A percentile compares a stretch with the other conserved stretches of the same genome.
These are phyloP conservation scores for Antitrichia curtipendula DNA, from an alignment of 225 moss, liverwort and hornwort genomes.

Conservation along the genomic window DNA sequence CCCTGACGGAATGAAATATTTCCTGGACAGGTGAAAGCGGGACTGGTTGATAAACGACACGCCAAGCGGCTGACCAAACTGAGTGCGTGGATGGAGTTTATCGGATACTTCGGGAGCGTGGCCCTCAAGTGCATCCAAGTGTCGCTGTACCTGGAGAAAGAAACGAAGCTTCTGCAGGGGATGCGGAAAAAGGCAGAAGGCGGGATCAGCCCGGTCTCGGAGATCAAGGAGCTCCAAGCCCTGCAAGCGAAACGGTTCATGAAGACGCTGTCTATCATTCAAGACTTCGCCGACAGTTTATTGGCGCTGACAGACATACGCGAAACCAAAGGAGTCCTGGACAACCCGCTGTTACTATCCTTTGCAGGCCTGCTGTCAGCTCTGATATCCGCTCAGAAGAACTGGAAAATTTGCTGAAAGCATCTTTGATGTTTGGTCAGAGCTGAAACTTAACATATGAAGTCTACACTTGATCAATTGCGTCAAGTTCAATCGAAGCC, in stretches of 20 bases:
- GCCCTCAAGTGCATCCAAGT: constrained; percentile 64
- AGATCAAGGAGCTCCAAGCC: constrained; percentile 47
- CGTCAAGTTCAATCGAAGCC: background rate
- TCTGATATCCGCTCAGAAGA: constrained; percentile 81
- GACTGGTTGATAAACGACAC: constrained; percentile 70
- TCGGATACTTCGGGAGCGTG: constrained; percentile 85
- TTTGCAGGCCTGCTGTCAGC: constrained; percentile 83
- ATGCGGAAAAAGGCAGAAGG: constrained; percentile 45
- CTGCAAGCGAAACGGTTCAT: constrained; percentile 59
- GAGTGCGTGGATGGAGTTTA: constrained; percentile 87
- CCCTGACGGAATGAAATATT: background rate
- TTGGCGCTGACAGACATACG: constrained; percentile 82
- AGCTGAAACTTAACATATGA: background rate
- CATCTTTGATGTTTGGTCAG: background rate
- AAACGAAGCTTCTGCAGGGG: constrained; percentile 40
- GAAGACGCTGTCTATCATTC: constrained; percentile 77
- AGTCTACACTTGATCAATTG: background rate
- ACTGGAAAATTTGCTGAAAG: constrained; percentile 71
- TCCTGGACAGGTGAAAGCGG: constrained; percentile 60
- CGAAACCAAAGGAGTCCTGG: constrained; percentile 56
- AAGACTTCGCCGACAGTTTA: constrained; percentile 82
- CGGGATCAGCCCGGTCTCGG: constrained; percentile 16
- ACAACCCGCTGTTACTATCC: constrained; percentile 61
- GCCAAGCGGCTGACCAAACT: constrained; percentile 61
- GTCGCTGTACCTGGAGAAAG: constrained; percentile 33